Base-by-base conservation (phyloP, 2,329 filamentous ascomycete species). In the Akanthomyces uredinophilus region DNA sequence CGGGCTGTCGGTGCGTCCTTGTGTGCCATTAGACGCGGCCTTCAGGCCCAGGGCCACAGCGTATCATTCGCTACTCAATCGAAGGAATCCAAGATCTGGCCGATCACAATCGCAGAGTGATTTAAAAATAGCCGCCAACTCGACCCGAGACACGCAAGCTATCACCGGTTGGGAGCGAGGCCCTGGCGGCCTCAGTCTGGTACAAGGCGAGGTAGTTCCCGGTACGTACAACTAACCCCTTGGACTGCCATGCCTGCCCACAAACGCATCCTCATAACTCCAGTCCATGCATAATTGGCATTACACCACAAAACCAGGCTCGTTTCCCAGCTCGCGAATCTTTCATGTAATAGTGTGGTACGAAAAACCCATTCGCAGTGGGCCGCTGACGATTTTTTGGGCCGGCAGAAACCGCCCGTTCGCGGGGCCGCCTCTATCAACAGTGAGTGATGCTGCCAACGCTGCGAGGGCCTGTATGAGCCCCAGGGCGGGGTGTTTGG, bases 381-480 rank as follows among this genome's bases (percentile, higher is more conserved):
- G 59, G 51, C 59, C 43, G 50, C 43, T 39, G 51, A 49, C 59
- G 29, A 52, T 50, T 46, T 59, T 66, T 59, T 66, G 65, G 65
- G 57, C 65, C 64, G 64, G 62, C 18, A 63, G 60, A 66, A 66
- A 60, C 64, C 65, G 65, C 57, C 47, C 20, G n/a, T 54, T 50
- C 37, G 53, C 58, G 58, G 55, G 61, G 61, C 58, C n/a, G 18
- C 29, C 16, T 18, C 41, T 44, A 44, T 44, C 16, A 39, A 20
- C 41, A n/a, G 18, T 16, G 16, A 43, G 41, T 20, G 41, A 35
- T 35, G 32, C 32, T 16, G 20, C 44, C 44, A 47, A 11, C 20
- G 20, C 47, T n/a, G 2, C 29, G 14, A n/a, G 47, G 14, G 6
- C 27, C 13, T 32, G 2, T 24, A 16, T 27, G 10, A 29, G 46